Evolutionary conservation across 208 protist species (phyloP).

Genomic region (Trypanosoma theileri): DNA sequence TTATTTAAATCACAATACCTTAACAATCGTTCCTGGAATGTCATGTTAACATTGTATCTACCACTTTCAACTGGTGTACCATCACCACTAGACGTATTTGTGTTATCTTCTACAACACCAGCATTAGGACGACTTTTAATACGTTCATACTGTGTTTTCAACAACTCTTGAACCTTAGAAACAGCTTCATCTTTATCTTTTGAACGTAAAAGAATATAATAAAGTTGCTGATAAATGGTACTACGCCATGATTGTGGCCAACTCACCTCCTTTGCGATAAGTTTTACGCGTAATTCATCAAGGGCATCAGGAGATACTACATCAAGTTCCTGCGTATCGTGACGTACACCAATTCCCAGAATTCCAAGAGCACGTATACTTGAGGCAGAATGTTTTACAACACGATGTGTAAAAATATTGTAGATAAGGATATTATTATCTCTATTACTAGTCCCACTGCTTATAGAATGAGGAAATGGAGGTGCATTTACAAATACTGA

Average conservation of each 20-base stretch:
- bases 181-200: constrained; percentile 25
- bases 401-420: constrained; percentile 85
- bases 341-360: constrained; percentile 62
- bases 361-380: constrained; percentile 48
- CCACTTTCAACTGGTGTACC: neutral
- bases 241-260: constrained; percentile 71
- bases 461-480: constrained; percentile 3
- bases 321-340: constrained; percentile 42
- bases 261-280: constrained; percentile 40
- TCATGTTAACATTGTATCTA: constrained; percentile 27
- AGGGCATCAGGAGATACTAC: constrained; percentile 49
- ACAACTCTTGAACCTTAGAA: constrained; percentile 33
- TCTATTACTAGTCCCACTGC: neutral
- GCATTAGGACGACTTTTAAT: constrained; percentile 22
- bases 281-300: constrained; percentile 36
- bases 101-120: constrained; percentile 36
- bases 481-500: neutral
- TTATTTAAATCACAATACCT: constrained; percentile 68
- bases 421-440: constrained; percentile 43
- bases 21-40: constrained; percentile 39
- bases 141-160: constrained; percentile 50
- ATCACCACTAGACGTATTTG: neutral
- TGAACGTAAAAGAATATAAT: constrained; percentile 34
- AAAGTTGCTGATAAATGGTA: constrained; percentile 40
- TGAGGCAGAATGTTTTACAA: constrained; percentile 47